Percentiles rank a stretch among this genome's conserved stretches.
These are phyloP conservation scores for Delonix regia DNA, from an alignment of 306 rosid species.

Conservation along the genomic window DNA sequence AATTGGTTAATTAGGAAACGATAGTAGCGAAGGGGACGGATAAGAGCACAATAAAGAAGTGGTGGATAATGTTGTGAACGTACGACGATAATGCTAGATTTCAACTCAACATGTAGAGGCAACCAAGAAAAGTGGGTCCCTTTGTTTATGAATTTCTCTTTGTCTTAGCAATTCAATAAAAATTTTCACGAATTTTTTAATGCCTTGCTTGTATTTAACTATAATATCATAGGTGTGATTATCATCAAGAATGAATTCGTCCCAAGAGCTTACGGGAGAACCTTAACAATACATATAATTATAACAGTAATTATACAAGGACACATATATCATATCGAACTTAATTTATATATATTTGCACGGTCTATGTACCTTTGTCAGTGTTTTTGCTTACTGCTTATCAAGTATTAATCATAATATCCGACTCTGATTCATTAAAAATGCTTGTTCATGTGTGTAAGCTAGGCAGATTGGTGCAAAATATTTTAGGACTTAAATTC, in stretches of 20 bases:
- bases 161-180: constrained; percentile 27
- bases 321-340: no score
- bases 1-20: not conserved
- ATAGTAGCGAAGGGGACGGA: not conserved
- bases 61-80: constrained; percentile 24
- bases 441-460: no score
- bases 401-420: no score
- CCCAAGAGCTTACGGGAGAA: not conserved
- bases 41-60: not conserved
- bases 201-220: not conserved
- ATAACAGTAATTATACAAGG: no score
- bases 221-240: not conserved
- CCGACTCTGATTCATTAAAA: no score
- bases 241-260: not conserved
- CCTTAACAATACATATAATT: not conserved
- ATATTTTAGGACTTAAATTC: not conserved
- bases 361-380: no score
- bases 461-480: no score
- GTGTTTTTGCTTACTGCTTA: no score
- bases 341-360: no score
- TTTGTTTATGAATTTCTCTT: constrained; percentile 28
- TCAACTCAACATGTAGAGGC: constrained; percentile 42
- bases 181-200: constrained; percentile 8
- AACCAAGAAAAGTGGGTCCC: constrained; percentile 43
- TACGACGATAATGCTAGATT: not conserved